Evolutionary conservation across 768 basidiomycete genomes (phyloP).

Genomic region (Mycena maculata): DNA sequence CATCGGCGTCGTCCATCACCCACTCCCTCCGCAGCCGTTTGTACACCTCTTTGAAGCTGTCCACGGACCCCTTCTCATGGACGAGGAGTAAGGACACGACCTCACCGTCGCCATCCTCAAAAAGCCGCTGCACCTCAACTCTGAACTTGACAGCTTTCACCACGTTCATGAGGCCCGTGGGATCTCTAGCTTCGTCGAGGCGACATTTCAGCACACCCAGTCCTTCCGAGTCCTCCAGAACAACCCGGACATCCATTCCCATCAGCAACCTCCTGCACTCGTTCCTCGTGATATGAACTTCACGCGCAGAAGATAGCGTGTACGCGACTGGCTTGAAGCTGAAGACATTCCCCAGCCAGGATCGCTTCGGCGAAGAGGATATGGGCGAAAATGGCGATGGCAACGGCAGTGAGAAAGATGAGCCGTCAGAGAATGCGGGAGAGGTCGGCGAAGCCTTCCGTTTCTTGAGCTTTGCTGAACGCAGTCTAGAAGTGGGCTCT

Average conservation of each 20-base stretch:
- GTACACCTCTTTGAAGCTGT: constrained; percentile 82
- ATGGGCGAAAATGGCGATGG: constrained; percentile 57
- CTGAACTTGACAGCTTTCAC: constrained; percentile 85
- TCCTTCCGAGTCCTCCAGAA: constrained; percentile 72
- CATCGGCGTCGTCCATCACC: constrained; percentile 62
- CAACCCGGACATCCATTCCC: constrained; percentile 75
- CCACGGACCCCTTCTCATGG: constrained; percentile 89
- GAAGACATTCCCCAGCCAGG: constrained; percentile 92
- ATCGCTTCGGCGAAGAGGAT: constrained; percentile 63
- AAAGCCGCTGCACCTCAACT: constrained; percentile 72
- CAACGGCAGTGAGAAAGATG: constrained; percentile 49
- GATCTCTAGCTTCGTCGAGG: constrained; percentile 73
- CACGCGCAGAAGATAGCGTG: constrained; percentile 67
- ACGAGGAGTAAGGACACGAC: constrained; percentile 72
- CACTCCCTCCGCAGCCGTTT: constrained; percentile 74
- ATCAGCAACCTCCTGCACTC: constrained; percentile 81
- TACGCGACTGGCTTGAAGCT: constrained; percentile 79
- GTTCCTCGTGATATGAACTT: constrained; percentile 73
- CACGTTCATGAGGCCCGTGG: constrained; percentile 61
- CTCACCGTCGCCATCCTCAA: constrained; percentile 54
- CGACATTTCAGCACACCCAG: constrained; percentile 81
- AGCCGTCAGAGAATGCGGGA: constrained; percentile 58
- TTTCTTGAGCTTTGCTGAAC: constrained; percentile 51
- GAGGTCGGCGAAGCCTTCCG: constrained; percentile 48
- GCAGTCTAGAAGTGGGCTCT: constrained; percentile 52